Evolutionary conservation across 306 rosid genomes (phyloP).

Genomic region (Ormosia semicastrata): DNA sequence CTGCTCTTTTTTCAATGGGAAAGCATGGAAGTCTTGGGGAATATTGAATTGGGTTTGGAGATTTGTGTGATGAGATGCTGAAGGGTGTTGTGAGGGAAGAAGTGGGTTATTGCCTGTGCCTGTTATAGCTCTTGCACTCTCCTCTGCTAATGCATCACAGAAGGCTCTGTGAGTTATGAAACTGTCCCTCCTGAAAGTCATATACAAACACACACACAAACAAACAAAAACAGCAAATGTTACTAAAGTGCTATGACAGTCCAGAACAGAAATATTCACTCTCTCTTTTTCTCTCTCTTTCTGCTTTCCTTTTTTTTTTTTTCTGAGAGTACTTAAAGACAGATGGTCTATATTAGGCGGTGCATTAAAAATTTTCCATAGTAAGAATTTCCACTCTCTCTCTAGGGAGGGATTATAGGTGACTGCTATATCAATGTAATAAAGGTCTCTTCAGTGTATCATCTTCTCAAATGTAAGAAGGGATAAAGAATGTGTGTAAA

Average conservation of each 20-base stretch:
- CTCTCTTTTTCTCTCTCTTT: neutral
- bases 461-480: conserved; percentile 6
- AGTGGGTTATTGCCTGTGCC: conserved; percentile 35
- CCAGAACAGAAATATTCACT: conserved; percentile 23
- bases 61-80: conserved; percentile 35
- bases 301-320: conserved; percentile 21
- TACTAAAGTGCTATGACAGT: conserved; percentile 24
- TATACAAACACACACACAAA: conserved; percentile 14
- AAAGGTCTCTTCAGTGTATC: neutral
- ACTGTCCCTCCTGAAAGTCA: conserved; percentile 82
- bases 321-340: neutral
- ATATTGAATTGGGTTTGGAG: conserved; percentile 43
- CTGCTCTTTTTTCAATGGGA: conserved; percentile 55
- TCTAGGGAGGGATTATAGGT: conserved; percentile 7
- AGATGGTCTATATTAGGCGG: conserved; percentile 10
- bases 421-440: conserved; percentile 22
- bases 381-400: conserved; percentile 23
- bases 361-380: conserved; percentile 32
- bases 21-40: conserved; percentile 41
- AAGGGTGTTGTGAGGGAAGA: conserved; percentile 31
- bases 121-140: conserved; percentile 65
- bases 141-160: conserved; percentile 96
- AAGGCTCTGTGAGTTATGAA: conserved; percentile 99
- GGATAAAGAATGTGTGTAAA: neutral
- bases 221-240: conserved; percentile 32